Conservation (phyloP, 208 protist species). For the Trypanosoma conorhini region DNA sequence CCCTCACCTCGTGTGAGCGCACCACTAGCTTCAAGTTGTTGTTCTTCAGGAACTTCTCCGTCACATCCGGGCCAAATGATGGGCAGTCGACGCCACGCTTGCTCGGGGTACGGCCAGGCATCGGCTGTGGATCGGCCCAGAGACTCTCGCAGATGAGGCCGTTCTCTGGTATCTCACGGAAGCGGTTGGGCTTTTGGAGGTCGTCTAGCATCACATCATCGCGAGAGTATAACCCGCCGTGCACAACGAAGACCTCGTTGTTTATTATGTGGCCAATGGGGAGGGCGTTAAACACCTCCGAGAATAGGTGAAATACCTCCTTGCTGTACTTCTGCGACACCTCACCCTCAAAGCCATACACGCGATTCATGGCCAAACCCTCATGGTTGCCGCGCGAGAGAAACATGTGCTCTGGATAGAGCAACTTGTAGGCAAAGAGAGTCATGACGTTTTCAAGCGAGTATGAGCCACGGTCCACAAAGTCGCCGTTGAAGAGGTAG, state of each 20-base stretch:
- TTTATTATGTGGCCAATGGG: conserved; percentile 95
- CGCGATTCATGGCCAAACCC: conserved; percentile 94
- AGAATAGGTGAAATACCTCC: conserved; percentile 94
- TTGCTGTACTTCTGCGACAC: conserved; percentile 95
- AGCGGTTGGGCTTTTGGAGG: conserved; percentile 95
- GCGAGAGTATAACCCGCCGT: conserved; percentile 96
- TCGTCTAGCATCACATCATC: conserved; percentile 97
- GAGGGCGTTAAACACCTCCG: conserved; percentile 95
- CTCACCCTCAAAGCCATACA: conserved; percentile 99
- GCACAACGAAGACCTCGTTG: conserved; percentile 94
- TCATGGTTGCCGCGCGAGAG: conserved; percentile 98
- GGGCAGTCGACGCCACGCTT: conserved; percentile 96
- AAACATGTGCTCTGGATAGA: conserved; percentile 96
- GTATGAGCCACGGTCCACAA: conserved; percentile 98
- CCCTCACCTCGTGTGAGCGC: conserved; percentile 98
- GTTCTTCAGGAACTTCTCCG: conserved; percentile 91
- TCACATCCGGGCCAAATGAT: conserved; percentile 98
- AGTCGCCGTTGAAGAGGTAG: conserved; percentile 97
- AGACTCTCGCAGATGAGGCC: conserved; percentile 97
- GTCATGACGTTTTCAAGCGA: conserved; percentile 96
- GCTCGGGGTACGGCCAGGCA: conserved; percentile 88
- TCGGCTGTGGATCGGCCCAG: conserved; percentile 96
- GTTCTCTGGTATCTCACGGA: conserved; percentile 94
- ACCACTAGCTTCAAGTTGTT: conserved; percentile 96
- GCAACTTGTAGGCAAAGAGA: conserved; percentile 96